Percentiles rank a stretch among this genome's conserved stretches.
Conservation (phyloP, 2,329 filamentous ascomycete species). For the Aspergillus sp. region DNA sequence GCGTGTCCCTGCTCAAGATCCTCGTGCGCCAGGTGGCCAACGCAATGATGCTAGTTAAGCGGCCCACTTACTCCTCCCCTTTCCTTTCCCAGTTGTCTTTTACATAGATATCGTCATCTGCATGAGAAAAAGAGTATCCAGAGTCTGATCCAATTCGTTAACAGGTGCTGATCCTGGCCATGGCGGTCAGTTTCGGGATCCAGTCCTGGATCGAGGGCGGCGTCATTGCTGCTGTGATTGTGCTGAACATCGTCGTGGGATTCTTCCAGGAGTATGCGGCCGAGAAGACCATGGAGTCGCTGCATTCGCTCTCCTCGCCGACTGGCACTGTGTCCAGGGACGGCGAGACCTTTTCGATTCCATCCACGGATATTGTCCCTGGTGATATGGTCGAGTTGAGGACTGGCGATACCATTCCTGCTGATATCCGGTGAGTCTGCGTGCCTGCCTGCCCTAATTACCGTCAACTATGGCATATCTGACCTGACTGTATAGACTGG, state of each 20-base stretch:
- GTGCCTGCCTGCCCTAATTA: too few relatives aligned
- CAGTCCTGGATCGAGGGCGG: slow-evolving; percentile 60
- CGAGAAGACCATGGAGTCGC: slow-evolving; percentile 62
- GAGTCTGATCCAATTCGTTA: slow-evolving; percentile 10
- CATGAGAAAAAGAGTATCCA: background rate
- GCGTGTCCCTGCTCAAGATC: slow-evolving; percentile 69
- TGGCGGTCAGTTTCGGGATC: slow-evolving; percentile 62
- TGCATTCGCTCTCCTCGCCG: slow-evolving; percentile 58
- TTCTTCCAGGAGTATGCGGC: slow-evolving; percentile 63
- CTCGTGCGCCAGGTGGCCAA: slow-evolving; percentile 66
- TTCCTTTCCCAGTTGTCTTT: too few relatives aligned
- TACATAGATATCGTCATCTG: too few relatives aligned
- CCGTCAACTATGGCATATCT: too few relatives aligned
- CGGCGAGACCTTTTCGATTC: slow-evolving; percentile 55
- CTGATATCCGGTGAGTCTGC: slow-evolving; percentile 51
- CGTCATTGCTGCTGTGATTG: slow-evolving; percentile 60
- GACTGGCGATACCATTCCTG: slow-evolving; percentile 63
- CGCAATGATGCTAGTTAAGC: slow-evolving; percentile 64
- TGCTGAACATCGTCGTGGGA: slow-evolving; percentile 58
- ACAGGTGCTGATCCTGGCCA: slow-evolving; percentile 74
- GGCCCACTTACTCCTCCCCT: slow-evolving; percentile 12
- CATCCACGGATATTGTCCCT: slow-evolving; percentile 60
- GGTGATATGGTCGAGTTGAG: slow-evolving; percentile 58
- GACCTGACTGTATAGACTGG: slow-evolving; percentile 30
- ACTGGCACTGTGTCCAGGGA: slow-evolving; percentile 59